Evolutionary conservation across 371 early-diverging fungal species (phyloP), one percentile per base, ranked within the genome.

Genomic region (Syncephalis plumigaleata): DNA sequence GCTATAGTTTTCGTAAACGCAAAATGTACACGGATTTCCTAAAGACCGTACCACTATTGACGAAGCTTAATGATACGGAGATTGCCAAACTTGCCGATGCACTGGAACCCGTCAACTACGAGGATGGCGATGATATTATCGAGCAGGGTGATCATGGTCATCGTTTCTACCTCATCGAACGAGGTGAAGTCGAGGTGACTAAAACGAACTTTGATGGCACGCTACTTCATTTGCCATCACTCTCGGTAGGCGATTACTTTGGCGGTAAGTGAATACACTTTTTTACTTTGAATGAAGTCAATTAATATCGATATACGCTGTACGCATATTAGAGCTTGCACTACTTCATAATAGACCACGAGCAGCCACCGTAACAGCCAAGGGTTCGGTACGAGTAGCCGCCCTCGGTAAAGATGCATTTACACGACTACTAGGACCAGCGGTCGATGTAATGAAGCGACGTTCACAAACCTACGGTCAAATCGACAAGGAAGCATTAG

Each of bases 361-460:
- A 45, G 76, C 75, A 52, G 92, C 92, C 9, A 87, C 91, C 2
- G 79, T 93, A 11, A 61, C 68, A 22, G 84, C 94, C 9, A 58
- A 70, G 25, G 85, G 89, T n/a, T 66, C 72, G 20, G 65, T 90
- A 36, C 86, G 86, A 63, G 79, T 84, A 50, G 91, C 83, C 4
- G 78, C 84, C 13, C 65, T 91, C 26, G 81, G 79, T 49, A 85
- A 84, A 59, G 75, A 79, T 46, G 85, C 90, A 1, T 93, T 93
- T 58, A 79, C 75, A 17, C 73, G 94, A 22, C 64, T 93, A 45
- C 69, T 93, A 0, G 91, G 93, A 5, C 87, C 89, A n/a, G 77
- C 85, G 22, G 73, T 83, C 58, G 84, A 86, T 55, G 84, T 86
- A 45, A 66, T 91, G 51, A 75, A 86, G 55, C 71, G 90, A 48